phyloP scores from a whole-genome alignment of 257 asterid species.

The Solanum chaucha region DNA sequence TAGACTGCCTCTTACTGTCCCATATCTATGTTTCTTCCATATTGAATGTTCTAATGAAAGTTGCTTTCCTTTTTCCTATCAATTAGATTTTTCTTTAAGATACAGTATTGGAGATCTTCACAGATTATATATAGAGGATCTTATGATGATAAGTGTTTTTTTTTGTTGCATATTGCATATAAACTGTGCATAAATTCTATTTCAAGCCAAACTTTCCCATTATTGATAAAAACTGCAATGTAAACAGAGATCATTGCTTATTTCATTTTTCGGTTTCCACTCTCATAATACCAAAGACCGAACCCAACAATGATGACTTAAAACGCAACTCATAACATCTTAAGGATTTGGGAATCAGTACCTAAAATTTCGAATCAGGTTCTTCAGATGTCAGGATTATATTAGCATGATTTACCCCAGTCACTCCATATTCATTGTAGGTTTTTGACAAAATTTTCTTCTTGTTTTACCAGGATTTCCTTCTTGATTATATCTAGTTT shows the following conservation, averaged over 20 bases:
- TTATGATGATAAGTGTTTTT: too few relatives aligned
- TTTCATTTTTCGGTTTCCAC: neutral
- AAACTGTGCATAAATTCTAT: too few relatives aligned
- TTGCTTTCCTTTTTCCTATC: too few relatives aligned
- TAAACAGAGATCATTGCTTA: neutral
- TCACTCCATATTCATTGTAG: neutral
- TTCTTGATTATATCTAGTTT: neutral
- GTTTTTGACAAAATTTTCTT: too few relatives aligned
- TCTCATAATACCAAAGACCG: neutral
- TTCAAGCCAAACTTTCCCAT: too few relatives aligned
- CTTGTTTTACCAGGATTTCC: neutral
- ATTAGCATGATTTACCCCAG: neutral
- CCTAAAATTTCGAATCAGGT: neutral
- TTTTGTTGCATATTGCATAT: neutral
- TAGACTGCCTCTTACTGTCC: neutral
- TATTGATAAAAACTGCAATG: too few relatives aligned
- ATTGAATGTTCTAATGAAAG: neutral
- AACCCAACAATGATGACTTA: neutral
- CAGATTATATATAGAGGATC: neutral
- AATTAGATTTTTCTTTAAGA: too few relatives aligned
- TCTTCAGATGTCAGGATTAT: neutral
- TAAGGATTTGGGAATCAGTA: neutral
- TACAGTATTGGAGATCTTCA: neutral
- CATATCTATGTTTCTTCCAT: neutral
- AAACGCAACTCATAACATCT: too few relatives aligned